phyloP scores from a whole-genome alignment of 148 eudicot genomes.

The Camellia sinensis region DNA sequence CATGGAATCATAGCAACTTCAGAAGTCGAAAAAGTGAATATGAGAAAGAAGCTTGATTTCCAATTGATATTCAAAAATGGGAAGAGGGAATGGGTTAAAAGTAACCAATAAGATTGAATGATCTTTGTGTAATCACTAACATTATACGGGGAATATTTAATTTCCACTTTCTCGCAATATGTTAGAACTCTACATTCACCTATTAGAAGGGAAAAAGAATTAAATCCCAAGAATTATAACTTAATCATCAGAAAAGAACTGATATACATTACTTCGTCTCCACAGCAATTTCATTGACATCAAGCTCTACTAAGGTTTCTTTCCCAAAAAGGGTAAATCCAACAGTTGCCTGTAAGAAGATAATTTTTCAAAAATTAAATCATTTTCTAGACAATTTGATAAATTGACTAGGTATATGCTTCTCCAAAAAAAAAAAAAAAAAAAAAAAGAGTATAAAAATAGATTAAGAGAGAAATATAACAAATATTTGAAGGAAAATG shows the following conservation, averaged over 20 bases:
- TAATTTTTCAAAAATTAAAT: neutral
- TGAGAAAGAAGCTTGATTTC: neutral
- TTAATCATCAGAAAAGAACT: slow-evolving; percentile 9
- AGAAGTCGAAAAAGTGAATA: neutral
- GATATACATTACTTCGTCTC: slow-evolving; percentile 33
- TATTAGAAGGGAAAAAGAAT: neutral
- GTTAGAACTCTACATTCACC: slow-evolving; percentile 1
- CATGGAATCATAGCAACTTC: neutral
- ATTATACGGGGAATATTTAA: neutral
- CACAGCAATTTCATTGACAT: slow-evolving; percentile 48
- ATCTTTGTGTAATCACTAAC: neutral
- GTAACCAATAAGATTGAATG: neutral
- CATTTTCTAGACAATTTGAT: neutral
- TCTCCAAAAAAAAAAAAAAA: neutral
- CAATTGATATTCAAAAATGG: neutral
- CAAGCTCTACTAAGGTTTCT: slow-evolving; percentile 76
- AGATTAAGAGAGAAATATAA: no score
- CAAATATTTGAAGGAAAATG: neutral
- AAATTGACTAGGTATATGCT: neutral
- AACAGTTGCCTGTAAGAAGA: slow-evolving; percentile 71
- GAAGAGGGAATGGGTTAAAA: no score
- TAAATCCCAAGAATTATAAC: neutral
- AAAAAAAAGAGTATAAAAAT: neutral
- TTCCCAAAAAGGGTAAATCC: slow-evolving; percentile 85
- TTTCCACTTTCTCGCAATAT: neutral